Evolutionary conservation across 495 filamentous ascomycete species (phyloP).

Genomic region (Recurvomyces mirabilis): DNA sequence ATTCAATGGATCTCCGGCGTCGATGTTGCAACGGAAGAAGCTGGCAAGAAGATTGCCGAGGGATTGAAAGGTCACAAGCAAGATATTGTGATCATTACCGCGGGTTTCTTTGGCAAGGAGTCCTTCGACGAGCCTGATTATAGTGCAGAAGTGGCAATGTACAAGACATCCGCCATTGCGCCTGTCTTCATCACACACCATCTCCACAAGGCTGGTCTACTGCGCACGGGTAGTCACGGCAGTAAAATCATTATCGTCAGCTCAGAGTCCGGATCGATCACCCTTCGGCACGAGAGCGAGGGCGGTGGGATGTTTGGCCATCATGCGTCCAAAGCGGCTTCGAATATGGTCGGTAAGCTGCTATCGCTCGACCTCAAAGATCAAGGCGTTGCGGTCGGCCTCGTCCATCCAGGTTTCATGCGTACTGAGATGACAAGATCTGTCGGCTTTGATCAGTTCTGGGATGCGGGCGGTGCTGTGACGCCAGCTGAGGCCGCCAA

Average conservation of each 20-base stretch:
- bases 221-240: constrained; percentile 28
- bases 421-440: constrained; percentile 60
- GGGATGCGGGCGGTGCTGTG: constrained; percentile 56
- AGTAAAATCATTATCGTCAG: constrained; percentile 56
- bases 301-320: constrained; percentile 64
- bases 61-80: constrained; percentile 32
- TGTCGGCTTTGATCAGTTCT: constrained; percentile 61
- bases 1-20: constrained; percentile 33
- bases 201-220: constrained; percentile 42
- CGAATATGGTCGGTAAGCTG: constrained; percentile 67
- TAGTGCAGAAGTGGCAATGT: constrained; percentile 58
- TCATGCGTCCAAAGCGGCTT: constrained; percentile 59
- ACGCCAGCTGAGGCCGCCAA: constrained; percentile 55
- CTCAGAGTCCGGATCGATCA: constrained; percentile 58
- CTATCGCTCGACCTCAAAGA: constrained; percentile 56
- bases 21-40: constrained; percentile 30
- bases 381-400: constrained; percentile 49
- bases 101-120: constrained; percentile 58
- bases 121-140: constrained; percentile 51
- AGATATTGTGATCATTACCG: constrained; percentile 52
- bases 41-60: constrained; percentile 23
- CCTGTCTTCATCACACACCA: constrained; percentile 55
- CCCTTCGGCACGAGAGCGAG: constrained; percentile 53
- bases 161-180: constrained; percentile 54
- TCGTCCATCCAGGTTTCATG: constrained; percentile 69